Percentiles rank a stretch among this genome's conserved stretches.
These are phyloP conservation scores for Dryadomyces quercivorus DNA, from an alignment of 2,329 filamentous ascomycete genomes.

Conservation along the genomic window DNA sequence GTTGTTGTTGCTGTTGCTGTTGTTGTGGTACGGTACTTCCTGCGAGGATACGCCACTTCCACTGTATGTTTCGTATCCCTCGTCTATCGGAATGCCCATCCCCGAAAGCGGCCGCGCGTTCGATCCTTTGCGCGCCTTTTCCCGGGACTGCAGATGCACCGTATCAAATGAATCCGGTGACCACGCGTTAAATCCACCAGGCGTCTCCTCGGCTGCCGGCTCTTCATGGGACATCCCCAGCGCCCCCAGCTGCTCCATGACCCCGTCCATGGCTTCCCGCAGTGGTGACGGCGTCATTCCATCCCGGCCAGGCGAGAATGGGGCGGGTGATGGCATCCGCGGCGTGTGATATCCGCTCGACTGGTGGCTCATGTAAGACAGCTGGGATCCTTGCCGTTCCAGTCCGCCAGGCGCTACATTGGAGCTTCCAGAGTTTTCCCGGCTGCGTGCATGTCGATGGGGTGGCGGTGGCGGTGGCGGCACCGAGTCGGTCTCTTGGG, in stretches of 20 bases:
- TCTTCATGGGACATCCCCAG: constrained; percentile 54
- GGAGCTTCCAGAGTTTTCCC: constrained; percentile 20
- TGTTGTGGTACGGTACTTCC: constrained; percentile 26
- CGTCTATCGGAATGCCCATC: constrained; percentile 51
- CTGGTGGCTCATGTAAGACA: constrained; percentile 21
- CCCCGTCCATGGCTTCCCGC: constrained; percentile 92
- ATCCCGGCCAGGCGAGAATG: constrained; percentile 53
- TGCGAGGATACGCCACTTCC: constrained; percentile 39
- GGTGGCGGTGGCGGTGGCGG: constrained; percentile 68
- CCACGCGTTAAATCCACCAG: constrained; percentile 58
- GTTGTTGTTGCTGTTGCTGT: no score
- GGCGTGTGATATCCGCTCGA: constrained; percentile 37
- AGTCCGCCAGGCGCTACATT: constrained; percentile 12
- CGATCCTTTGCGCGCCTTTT: constrained; percentile 12
- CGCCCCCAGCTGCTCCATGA: constrained; percentile 88
- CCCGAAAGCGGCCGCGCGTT: constrained; percentile 55
- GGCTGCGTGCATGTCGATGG: constrained; percentile 50
- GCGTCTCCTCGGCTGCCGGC: constrained; percentile 19
- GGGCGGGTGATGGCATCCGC: constrained; percentile 48
- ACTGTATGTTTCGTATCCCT: constrained; percentile 45
- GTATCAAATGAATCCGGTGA: constrained; percentile 75
- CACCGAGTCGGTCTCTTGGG: constrained; percentile 41
- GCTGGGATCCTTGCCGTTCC: constrained; percentile 25
- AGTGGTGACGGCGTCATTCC: constrained; percentile 81
- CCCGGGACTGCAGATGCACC: constrained; percentile 28